Conservation (phyloP, 352 stramenopile species). For the Phytophthora chlamydospora region DNA sequence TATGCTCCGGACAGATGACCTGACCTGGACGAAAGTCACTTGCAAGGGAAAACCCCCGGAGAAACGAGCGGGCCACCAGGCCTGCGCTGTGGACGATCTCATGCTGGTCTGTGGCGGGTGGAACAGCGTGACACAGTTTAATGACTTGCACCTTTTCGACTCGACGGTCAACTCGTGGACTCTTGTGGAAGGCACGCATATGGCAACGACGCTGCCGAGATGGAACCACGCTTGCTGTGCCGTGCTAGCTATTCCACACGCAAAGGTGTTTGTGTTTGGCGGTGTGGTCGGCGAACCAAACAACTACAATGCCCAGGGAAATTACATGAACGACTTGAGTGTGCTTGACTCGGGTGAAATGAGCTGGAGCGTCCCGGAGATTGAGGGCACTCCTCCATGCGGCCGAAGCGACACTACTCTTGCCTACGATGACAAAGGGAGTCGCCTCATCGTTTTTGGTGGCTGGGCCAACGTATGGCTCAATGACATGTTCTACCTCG, state of each 20-base stretch:
- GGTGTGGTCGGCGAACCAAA: slow-evolving; percentile 92
- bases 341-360: slow-evolving; percentile 94
- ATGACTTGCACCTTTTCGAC: slow-evolving; percentile 95
- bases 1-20: slow-evolving; percentile 88
- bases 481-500: slow-evolving; percentile 91
- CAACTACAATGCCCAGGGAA: slow-evolving; percentile 86
- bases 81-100: slow-evolving; percentile 87
- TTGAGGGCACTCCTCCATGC: slow-evolving; percentile 81
- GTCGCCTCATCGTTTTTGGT: slow-evolving; percentile 93
- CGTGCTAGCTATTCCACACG: slow-evolving; percentile 94
- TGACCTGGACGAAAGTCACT: slow-evolving; percentile 84
- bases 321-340: slow-evolving; percentile 90
- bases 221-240: slow-evolving; percentile 95
- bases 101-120: slow-evolving; percentile 96
- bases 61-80: slow-evolving; percentile 93
- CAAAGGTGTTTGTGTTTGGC: slow-evolving; percentile 97
- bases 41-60: slow-evolving; percentile 89
- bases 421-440: slow-evolving; percentile 93
- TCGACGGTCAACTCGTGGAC: slow-evolving; percentile 87
- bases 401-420: slow-evolving; percentile 94
- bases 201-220: slow-evolving; percentile 79
- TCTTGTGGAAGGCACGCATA: slow-evolving; percentile 73
- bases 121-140: slow-evolving; percentile 95
- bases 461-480: slow-evolving; percentile 96
- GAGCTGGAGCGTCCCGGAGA: slow-evolving; percentile 85